Evolutionary conservation across 306 rosid species (phyloP).

Genomic region (Quercus cerris): DNA sequence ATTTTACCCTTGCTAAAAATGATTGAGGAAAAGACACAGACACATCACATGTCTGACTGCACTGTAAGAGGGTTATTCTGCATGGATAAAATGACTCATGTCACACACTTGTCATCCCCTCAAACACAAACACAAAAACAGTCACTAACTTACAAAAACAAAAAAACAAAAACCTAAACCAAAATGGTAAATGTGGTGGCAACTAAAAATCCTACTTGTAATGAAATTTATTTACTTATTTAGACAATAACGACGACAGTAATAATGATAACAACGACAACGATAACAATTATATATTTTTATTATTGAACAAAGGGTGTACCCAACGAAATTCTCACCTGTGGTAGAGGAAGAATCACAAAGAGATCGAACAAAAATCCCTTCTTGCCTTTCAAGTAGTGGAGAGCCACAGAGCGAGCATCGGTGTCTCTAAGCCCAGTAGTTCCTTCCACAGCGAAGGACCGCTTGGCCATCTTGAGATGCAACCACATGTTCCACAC

Average conservation of each 20-base stretch:
- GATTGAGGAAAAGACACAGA: slow-evolving; percentile 11
- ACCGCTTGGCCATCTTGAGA: slow-evolving; percentile 52
- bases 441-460: slow-evolving; percentile 22
- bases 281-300: not conserved
- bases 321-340: slow-evolving; percentile 38
- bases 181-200: not conserved
- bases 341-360: slow-evolving; percentile 87
- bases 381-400: slow-evolving; percentile 46
- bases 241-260: not conserved
- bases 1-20: not conserved
- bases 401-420: slow-evolving; percentile 47
- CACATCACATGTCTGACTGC: slow-evolving; percentile 25
- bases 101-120: slow-evolving; percentile 20
- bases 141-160: not conserved
- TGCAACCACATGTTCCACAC: slow-evolving; percentile 91
- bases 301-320: not conserved
- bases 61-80: not conserved
- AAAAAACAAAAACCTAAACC: not conserved
- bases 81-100: slow-evolving; percentile 24
- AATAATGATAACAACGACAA: not conserved
- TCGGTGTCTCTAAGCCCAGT: slow-evolving; percentile 33
- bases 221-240: not conserved
- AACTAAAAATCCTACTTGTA: not conserved
- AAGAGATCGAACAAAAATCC: slow-evolving; percentile 78
- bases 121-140: not conserved